Conservation (phyloP, 2,329 filamentous ascomycete genomes). For the Colletotrichum sp. region DNA sequence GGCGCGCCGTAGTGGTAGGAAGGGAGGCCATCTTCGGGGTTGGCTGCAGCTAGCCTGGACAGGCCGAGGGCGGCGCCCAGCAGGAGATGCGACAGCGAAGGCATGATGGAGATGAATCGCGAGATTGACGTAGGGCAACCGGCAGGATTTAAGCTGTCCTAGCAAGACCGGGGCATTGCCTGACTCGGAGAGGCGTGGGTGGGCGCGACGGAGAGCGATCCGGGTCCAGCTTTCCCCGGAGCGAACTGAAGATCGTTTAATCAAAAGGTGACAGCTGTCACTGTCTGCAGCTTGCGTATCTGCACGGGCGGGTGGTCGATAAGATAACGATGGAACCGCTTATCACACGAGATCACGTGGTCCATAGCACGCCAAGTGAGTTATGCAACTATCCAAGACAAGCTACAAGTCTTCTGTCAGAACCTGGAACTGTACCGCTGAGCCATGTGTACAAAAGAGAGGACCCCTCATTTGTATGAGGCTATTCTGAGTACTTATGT, state of each 20-base stretch:
- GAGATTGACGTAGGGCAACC: neutral
- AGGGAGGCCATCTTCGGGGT: slow-evolving; percentile 50
- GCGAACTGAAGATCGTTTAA: neutral
- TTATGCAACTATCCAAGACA: neutral
- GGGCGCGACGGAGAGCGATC: slow-evolving; percentile 2
- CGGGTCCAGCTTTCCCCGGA: slow-evolving; percentile 13
- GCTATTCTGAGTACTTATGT: too few relatives aligned
- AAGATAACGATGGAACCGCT: neutral
- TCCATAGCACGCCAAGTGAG: neutral
- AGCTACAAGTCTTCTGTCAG: neutral
- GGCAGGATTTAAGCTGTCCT: neutral
- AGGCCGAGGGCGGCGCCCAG: slow-evolving; percentile 9
- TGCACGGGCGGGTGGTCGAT: neutral
- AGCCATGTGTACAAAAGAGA: too few relatives aligned
- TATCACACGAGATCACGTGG: neutral
- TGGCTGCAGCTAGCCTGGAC: slow-evolving; percentile 27
- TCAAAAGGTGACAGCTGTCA: slow-evolving; percentile 14
- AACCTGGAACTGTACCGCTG: too few relatives aligned
- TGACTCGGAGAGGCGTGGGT: neutral
- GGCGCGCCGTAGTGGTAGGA: slow-evolving; percentile 70
- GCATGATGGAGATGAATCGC: neutral
- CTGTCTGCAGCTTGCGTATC: neutral
- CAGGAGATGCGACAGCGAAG: neutral
- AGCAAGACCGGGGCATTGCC: slow-evolving; percentile 14
- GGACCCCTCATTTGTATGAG: too few relatives aligned